Evolutionary conservation across 257 asterid genomes (phyloP), one percentile per base, ranked within the genome.

Genomic region (Coffea canephora): DNA sequence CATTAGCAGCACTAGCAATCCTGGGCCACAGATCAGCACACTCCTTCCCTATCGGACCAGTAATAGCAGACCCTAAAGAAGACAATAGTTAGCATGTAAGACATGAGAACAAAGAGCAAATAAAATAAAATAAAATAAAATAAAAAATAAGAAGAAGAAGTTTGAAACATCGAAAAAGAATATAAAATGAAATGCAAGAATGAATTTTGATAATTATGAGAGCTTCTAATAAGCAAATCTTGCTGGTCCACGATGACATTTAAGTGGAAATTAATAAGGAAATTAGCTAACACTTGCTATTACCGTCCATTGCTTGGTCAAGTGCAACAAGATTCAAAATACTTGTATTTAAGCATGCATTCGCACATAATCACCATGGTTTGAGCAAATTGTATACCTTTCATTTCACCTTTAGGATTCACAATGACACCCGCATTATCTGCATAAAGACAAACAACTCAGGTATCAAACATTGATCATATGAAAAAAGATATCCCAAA

Each of bases 371-470:
- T 39, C 43, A 39, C 43, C 43, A 39, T 39, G 43, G 43, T 39
- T 39, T 39, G 43, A 39, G 43, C 5, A 39, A 39, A 39, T 39
- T 4, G 4, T 25, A 54, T 84, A 89, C 92, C 92, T 87, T 89
- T 89, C 92, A 89, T 89, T 86, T 89, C 92, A 14, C 91, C 91
- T 81, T 89, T 89, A 65, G 92, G 91, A 78, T 87, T 89, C 70
- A 89, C 92, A 84, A 89, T 89, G 67, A 89, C 91, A 4, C 92
- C 91, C 21, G 91, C 92, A 87, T 89, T 89, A 71, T 89, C 92
- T 89, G 83, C 70, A 65, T 31, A 62, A 5, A 43, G 34, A 41
- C 6, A 65, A 31, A 27, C 50, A 77, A 77, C 43, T 39, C 43
- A 39, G 43, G 43, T 39, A 2, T 25, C 8, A 4, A 48, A 0